Evolutionary conservation across 345 rosid species (phyloP), one percentile per base, ranked within the genome.

Genomic region (Draba incana): DNA sequence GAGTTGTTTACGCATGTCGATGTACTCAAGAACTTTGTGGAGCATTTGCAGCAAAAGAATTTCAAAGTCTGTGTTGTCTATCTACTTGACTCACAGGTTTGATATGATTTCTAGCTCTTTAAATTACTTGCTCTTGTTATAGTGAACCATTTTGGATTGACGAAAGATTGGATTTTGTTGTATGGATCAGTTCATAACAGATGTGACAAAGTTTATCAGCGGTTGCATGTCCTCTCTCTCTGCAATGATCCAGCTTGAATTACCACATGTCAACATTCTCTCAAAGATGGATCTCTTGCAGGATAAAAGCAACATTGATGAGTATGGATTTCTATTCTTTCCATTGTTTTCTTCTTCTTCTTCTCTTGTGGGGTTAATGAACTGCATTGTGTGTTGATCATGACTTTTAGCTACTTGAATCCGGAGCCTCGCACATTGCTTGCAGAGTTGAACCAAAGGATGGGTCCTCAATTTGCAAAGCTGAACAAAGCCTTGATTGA

Each of bases 221-320:
- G 98, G 97, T 44, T 93, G 98, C 74, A 87, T 88, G 97, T 89
- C 92, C 38, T 93, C 98, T 62, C 97, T 90, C 57, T 86, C 97
- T 62, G 97, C 97, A 46, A 93, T 93, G 96, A 55, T 93, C 67
- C 94, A 93, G 75, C 96, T 93, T 64, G 97, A 93, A 68, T 59
- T 90, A 75, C 98, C 97, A 4, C 97, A 87, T 74, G 79, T 93
- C 64, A 93, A 93, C 76, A 81, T 90, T 64, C 90, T 88, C 78
- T 83, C 97, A 16, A 93, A 93, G 79, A 93, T 93, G 95, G 97
- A 93, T 71, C 96, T 87, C 20, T 85, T 93, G 71, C 83, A 79
- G 49, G 86, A 84, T 67, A 90, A 83, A 77, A 84, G 78, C 69
- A 87, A 86, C 69, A 68, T 88, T 13, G 86, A 86, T 55, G 76